Base-by-base conservation (phyloP, 78 protist genomes). In the Dictyostelium citrinum region DNA sequence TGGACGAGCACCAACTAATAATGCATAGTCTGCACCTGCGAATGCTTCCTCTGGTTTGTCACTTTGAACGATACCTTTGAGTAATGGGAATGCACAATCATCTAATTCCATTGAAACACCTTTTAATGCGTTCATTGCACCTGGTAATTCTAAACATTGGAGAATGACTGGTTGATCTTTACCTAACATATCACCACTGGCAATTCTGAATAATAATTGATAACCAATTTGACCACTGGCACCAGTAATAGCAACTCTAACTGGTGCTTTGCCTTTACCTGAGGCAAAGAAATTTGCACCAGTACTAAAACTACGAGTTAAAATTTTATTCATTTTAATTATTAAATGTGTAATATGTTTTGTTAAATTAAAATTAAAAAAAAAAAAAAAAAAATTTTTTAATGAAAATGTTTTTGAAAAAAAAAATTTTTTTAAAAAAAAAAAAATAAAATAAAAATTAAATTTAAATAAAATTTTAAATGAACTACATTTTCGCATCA, bases 1-100 rank as follows among this genome's bases (percentile, higher is more conserved):
- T n/a, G 99, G 99, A 49, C 88, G 61, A 35, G 99, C 99, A 60
- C 99, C 99, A 55, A 97, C 97, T 24, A 97, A 67, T 68, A 98
- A 55, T 51, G 95, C 98, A 35, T 39, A 90, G 72, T 97, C 97
- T 46, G 72, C 81, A 39, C 84, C 97, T 8, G 41, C 83, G 90
- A 96, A 97, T 51, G 95, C 92, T n/a, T 9, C 55, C 2, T 78
- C 43, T 80, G 82, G 93, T 60, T 96, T 79, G 39, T 78, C 83
- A 3, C 96, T 68, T 76, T 83, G 93, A 46, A 96, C 95, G 81
- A 96, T 92, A 43, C 90, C 97, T 29, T 76, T 81, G 17, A 91
- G 45, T 27, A 64, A 78, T 86, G 95, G 94, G 90, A 90, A 74
- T 67, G 96, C 96, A 82, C 96, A 95, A 90, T 95, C 96, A 29